Base-by-base conservation (phyloP, 352 stramenopile genomes). In the Discostella stelligera region DNA sequence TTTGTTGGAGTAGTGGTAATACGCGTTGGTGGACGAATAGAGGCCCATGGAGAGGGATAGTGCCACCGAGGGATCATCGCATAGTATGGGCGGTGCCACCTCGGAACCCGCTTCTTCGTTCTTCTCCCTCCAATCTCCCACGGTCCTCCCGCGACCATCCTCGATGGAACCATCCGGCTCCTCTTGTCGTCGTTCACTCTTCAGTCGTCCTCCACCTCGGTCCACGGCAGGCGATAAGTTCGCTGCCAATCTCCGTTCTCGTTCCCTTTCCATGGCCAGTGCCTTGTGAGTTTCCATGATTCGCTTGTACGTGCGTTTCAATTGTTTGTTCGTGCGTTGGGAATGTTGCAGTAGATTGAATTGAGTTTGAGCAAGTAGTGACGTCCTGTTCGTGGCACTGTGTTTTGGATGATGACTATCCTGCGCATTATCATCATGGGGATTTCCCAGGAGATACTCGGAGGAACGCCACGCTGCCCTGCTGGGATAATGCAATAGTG, bases 391-490 rank as follows among this genome's bases (percentile, higher is more conserved):
- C 10, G 32, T 30, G 25, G 0, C 20, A 6, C 6, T 20, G 3
- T 44, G n/a, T n/a, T n/a, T n/a, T n/a, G n/a, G n/a, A n/a, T n/a
- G n/a, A n/a, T n/a, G n/a, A n/a, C n/a, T n/a, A n/a, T n/a, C n/a
- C 8, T 61, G n/a, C 25, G 18, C 8, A 14, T 70, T 23, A 14
- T 66, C 54, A n/a, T 25, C 20, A 14, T 27, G 41, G 10, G 44
- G 18, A 11, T 25, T 41, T n/a, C 69, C 69, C 58, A 80, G 55
- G 16, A 74, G 18, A n/a, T 66, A 56, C 64, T 82, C 62, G 5
- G 76, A 68, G 3, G 78, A 84, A 59, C 86, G 62, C 86, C 86
- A 92, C 3, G 75, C 60, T 8, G 86, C 86, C 41, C 86, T 58
- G 30, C 81, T 79, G 0, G 86, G 73, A 66, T 78, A 61, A 68